Percentiles rank a stretch among this genome's conserved stretches.
phyloP scores from a whole-genome alignment of 352 stramenopile species.

The Phytopythium mirpurense region DNA sequence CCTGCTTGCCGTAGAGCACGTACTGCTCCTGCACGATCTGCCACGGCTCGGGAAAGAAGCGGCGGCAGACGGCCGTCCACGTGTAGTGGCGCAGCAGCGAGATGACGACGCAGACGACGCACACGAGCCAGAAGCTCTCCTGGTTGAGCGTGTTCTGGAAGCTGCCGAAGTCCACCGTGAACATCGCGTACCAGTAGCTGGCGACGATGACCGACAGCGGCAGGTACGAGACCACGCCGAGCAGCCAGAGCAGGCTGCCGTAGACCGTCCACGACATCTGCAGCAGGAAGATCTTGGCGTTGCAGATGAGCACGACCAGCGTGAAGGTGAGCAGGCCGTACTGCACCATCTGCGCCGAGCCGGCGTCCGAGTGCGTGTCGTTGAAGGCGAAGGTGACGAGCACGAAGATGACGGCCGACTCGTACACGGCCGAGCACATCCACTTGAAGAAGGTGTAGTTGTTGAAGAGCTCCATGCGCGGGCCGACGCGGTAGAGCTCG shows the following conservation, averaged over 20 bases:
- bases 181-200: constrained; percentile 60
- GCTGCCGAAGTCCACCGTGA: constrained; percentile 60
- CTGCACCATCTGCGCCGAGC: constrained; percentile 89
- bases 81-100: constrained; percentile 62
- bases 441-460: constrained; percentile 82
- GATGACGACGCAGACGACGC: constrained; percentile 49
- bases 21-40: constrained; percentile 82
- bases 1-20: constrained; percentile 28
- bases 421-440: constrained; percentile 74
- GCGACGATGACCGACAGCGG: constrained; percentile 55
- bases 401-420: constrained; percentile 62
- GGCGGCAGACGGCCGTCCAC: constrained; percentile 66
- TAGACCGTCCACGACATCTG: constrained; percentile 76
- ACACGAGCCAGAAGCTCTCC: constrained; percentile 66
- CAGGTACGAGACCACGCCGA: constrained; percentile 64
- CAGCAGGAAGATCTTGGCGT: constrained; percentile 87
- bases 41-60: constrained; percentile 71
- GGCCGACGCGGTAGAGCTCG: constrained; percentile 69
- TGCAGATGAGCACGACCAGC: constrained; percentile 91
- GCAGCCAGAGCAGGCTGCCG: constrained; percentile 40
- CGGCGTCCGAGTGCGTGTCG: constrained; percentile 56
- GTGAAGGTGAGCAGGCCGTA: constrained; percentile 92
- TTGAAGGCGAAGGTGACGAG: constrained; percentile 74
- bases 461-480: constrained; percentile 79
- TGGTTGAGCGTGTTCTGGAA: constrained; percentile 68